phyloP scores from a whole-genome alignment of 495 filamentous ascomycete genomes.

The Clohesyomyces aquaticus region DNA sequence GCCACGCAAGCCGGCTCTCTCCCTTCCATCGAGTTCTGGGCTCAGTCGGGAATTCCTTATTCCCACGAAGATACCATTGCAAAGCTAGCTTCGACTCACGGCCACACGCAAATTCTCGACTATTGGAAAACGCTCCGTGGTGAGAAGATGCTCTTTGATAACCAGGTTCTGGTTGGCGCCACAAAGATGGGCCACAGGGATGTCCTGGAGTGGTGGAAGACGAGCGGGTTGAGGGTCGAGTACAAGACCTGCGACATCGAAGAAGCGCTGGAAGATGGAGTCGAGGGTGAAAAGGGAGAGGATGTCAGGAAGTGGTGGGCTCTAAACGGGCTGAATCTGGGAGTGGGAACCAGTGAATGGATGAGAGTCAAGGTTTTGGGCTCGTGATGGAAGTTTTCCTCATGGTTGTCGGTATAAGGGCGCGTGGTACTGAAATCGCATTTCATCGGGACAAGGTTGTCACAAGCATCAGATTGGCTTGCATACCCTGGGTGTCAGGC shows the following conservation, averaged over 20 bases:
- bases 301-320: slow-evolving; percentile 86
- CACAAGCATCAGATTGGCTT: neutral
- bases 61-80: slow-evolving; percentile 76
- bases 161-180: slow-evolving; percentile 83
- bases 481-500: neutral
- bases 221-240: slow-evolving; percentile 74
- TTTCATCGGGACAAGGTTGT: neutral
- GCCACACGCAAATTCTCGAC: slow-evolving; percentile 82
- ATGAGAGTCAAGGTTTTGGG: slow-evolving; percentile 72
- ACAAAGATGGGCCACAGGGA: slow-evolving; percentile 83
- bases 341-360: slow-evolving; percentile 88
- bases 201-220: slow-evolving; percentile 91
- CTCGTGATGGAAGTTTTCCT: slow-evolving; percentile 11
- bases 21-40: slow-evolving; percentile 80
- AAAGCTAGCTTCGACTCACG: slow-evolving; percentile 79
- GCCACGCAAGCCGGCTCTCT: slow-evolving; percentile 78
- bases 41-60: slow-evolving; percentile 71
- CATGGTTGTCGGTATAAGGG: neutral
- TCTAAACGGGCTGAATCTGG: slow-evolving; percentile 83
- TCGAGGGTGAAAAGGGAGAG: slow-evolving; percentile 52
- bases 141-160: slow-evolving; percentile 83
- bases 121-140: slow-evolving; percentile 79
- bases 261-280: slow-evolving; percentile 86
- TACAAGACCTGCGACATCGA: slow-evolving; percentile 96
- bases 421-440: neutral